These are phyloP conservation scores for Hanseniaspora guilliermondii DNA, from an alignment of 805 yeast species.

Conservation along the genomic window DNA sequence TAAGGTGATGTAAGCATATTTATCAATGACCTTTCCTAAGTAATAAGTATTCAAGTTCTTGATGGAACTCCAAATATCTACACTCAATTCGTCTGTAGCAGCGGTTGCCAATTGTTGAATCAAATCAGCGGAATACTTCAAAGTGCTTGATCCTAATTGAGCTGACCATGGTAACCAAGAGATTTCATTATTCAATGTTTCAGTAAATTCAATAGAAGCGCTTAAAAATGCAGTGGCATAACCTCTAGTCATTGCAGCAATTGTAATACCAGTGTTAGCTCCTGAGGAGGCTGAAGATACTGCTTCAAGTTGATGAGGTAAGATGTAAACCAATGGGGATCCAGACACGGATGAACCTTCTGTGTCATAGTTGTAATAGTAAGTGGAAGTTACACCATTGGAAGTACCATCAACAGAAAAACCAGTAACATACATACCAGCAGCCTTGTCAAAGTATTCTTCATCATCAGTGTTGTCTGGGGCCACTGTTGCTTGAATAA, in stretches of 20 bases:
- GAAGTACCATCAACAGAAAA: constrained; percentile 38
- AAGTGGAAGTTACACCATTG: constrained; percentile 36
- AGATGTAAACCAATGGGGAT: constrained; percentile 37
- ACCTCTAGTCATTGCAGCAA: constrained; percentile 42
- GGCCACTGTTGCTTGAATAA: constrained; percentile 43
- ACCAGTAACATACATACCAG: constrained; percentile 51
- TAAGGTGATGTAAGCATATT: constrained; percentile 44
- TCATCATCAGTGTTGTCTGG: constrained; percentile 30
- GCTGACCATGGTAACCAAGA: constrained; percentile 36
- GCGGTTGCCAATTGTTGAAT: constrained; percentile 33
- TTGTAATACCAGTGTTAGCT: constrained; percentile 31
- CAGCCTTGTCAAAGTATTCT: constrained; percentile 45
- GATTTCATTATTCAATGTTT: constrained; percentile 31
- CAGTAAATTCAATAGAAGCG: constrained; percentile 29
- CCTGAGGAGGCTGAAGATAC: constrained; percentile 24
- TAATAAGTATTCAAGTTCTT: constrained; percentile 35
- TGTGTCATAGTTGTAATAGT: constrained; percentile 38
- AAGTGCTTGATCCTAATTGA: constrained; percentile 23
- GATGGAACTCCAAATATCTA: constrained; percentile 35
- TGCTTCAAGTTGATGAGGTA: constrained; percentile 41
- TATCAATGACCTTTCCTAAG: constrained; percentile 44
- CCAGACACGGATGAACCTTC: constrained; percentile 39
- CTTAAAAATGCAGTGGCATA: constrained; percentile 37
- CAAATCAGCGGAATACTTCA: constrained; percentile 35
- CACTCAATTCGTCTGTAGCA: constrained; percentile 37